These are phyloP conservation scores for Candida xyloterini DNA, from an alignment of 805 yeast species.

Conservation along the genomic window DNA sequence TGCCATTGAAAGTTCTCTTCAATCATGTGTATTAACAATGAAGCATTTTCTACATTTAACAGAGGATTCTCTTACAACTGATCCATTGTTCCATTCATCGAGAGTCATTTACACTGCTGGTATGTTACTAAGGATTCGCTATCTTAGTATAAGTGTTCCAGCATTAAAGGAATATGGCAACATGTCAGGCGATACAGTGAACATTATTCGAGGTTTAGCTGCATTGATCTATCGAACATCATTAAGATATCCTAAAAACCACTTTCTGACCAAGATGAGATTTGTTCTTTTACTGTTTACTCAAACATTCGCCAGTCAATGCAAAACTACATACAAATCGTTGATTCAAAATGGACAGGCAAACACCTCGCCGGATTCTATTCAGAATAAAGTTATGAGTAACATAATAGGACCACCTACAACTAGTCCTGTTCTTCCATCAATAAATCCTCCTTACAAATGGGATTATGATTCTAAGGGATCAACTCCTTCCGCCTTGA, in stretches of 20 bases:
- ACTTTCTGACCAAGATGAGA: slow-evolving; percentile 50
- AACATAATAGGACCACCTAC: background rate
- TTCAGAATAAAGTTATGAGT: background rate
- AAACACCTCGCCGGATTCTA: background rate
- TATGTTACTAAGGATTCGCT: slow-evolving; percentile 55
- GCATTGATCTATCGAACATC: slow-evolving; percentile 29
- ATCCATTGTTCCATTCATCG: slow-evolving; percentile 56
- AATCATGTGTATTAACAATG: slow-evolving; percentile 50
- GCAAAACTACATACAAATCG: slow-evolving; percentile 28
- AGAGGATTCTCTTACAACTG: slow-evolving; percentile 46
- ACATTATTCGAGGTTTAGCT: slow-evolving; percentile 25
- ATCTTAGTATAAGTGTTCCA: slow-evolving; percentile 52
- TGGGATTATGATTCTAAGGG: background rate
- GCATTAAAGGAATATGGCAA: slow-evolving; percentile 40
- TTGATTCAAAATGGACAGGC: slow-evolving; percentile 3
- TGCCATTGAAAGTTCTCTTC: slow-evolving; percentile 49
- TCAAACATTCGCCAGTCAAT: slow-evolving; percentile 59
- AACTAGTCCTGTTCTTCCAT: background rate
- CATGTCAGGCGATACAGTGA: slow-evolving; percentile 44
- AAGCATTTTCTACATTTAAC: slow-evolving; percentile 45
- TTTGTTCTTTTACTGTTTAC: slow-evolving; percentile 56
- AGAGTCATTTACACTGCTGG: slow-evolving; percentile 66
- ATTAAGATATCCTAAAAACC: slow-evolving; percentile 42
- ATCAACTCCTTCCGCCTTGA: no score
- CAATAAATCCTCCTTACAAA: background rate